phyloP scores from a whole-genome alignment of 176 grass and related monocot genomes.

The Secale cereale region DNA sequence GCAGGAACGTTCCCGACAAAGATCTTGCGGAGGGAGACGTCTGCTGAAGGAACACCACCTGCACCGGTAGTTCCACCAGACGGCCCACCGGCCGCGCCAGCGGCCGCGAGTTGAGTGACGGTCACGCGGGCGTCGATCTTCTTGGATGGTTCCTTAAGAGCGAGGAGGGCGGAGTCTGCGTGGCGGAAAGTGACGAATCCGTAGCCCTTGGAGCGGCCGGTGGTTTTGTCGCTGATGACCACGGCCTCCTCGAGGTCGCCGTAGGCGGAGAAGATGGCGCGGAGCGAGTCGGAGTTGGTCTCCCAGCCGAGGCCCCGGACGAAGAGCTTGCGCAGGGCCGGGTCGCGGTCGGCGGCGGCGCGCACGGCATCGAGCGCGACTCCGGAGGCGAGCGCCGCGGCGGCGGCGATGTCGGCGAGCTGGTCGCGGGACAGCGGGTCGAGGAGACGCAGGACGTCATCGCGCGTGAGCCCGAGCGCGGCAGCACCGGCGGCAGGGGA shows the following conservation, averaged over 20 bases:
- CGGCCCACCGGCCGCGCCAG: conserved; percentile 49
- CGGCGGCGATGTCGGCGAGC: conserved; percentile 69
- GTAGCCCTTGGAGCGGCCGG: conserved; percentile 83
- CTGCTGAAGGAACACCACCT: conserved; percentile 29
- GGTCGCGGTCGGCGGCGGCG: conserved; percentile 65
- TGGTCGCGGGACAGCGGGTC: conserved; percentile 84
- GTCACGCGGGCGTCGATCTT: conserved; percentile 95
- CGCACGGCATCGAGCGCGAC: conserved; percentile 68
- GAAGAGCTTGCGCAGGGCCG: conserved; percentile 83
- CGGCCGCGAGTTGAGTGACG: conserved; percentile 84
- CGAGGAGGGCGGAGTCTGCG: conserved; percentile 76
- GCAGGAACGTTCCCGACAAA: conserved; percentile 90
- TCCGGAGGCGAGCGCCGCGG: conserved; percentile 50
- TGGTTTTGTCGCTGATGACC: conserved; percentile 80
- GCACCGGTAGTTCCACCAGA: conserved; percentile 18
- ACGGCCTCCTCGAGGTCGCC: conserved; percentile 88
- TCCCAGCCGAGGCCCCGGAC: conserved; percentile 87
- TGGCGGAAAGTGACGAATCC: conserved; percentile 97
- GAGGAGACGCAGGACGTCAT: conserved; percentile 67
- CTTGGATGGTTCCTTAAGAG: conserved; percentile 93
- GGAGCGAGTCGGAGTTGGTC: conserved; percentile 72
- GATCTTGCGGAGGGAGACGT: conserved; percentile 89
- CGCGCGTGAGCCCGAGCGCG: conserved; percentile 49
- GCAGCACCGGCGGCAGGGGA: conserved; percentile 32
- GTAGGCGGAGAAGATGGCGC: conserved; percentile 71